Evolutionary conservation across 108 stramenopile genomes (phyloP), one percentile per base, ranked within the genome.

Genomic region (Nitzschia putrida): DNA sequence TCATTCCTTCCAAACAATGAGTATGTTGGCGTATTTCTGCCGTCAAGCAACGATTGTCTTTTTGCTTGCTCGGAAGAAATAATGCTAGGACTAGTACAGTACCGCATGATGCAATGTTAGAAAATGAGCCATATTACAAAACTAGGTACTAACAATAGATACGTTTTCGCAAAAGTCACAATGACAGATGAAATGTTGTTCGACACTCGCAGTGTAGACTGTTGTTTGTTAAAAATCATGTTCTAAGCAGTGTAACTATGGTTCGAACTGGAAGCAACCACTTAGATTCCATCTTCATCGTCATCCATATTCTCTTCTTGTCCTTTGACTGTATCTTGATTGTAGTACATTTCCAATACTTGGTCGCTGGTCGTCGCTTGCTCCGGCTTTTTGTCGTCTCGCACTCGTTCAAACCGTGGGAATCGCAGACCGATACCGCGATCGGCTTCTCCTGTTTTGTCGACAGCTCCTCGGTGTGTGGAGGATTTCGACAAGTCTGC

Each of bases 401-500:
- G 90, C 64, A 97, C 59, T 2, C 98, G 93, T 64, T 98, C 90
- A 69, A 98, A 96, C 16, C 99, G 88, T 29, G 99, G 99, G 80
- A 99, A 99, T 14, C 99, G 96, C 69, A 99, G 71, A 10, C 96
- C 98, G 80, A 99, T 99, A 29, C 99, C 97, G 40, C 96, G 86
- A 43, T 80, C 93, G 57, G 68, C 81, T 55, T 95, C 90, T 20
- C 89, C 92, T 2, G 83, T 84, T 64, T 90, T 90, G 11, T 88
- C 95, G 3, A 93, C 34, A 9, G 96, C 97, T 9, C 95, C 97
- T 40, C 81, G 84, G 74, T 98, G 95, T 14, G 92, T 79, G 23
- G 92, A 92, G 9, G 93, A 95, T 59, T 92, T 92, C 42, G 88
- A 90, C 57, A 98, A 65, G 75, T 98, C 98, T n/a, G 99, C 99